Base-by-base conservation (phyloP, 2,329 filamentous ascomycete genomes). In the Penicillium vulpinum region DNA sequence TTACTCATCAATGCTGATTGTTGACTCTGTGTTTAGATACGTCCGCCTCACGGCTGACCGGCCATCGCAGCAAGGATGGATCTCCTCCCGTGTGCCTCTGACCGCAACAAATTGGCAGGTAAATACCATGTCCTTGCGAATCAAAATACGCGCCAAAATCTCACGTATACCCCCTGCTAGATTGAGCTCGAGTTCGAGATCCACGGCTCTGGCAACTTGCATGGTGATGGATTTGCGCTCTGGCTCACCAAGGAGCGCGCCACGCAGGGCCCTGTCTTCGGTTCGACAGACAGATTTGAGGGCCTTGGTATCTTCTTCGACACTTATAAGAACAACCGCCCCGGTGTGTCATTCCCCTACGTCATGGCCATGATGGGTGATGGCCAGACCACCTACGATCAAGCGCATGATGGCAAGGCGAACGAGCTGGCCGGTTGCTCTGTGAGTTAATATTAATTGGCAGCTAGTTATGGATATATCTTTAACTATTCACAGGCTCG, bases 321-420 rank as follows among this genome's bases (percentile, higher is more conserved):
- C 74, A 99, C 94, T 43, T 99, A 99, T 83, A 99, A 99, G 86
- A 99, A 99, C 81, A 96, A 97, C 80, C 87, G 94, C 15, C 93
- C 94, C 0, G 94, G 94, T 41, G 89, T 91, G 40, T 90, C 96
- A 45, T 99, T 99, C 78, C 94, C 94, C 49, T 97, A 96, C 72
- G 89, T 99, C 69, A 97, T 97, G 92, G 93, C 92, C 61, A 97
- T 97, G 94, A 82, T 92, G 65, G 94, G 94, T 58, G 94, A 99
- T 74, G 93, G 94, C 60, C 81, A 91, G 72, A 96, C 89, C 7
- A 74, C 81, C 15, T 99, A 99, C 78, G 92, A 97, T 80, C 92
- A 97, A 80, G 87, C 88, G 67, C 92, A 92, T 69, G 94, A 99
- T 70, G 94, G 94, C 73, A 97, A 97, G 82, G 84, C 86, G 56